phyloP scores from a whole-genome alignment of 768 basidiomycete species.

The Russula brevipes region DNA sequence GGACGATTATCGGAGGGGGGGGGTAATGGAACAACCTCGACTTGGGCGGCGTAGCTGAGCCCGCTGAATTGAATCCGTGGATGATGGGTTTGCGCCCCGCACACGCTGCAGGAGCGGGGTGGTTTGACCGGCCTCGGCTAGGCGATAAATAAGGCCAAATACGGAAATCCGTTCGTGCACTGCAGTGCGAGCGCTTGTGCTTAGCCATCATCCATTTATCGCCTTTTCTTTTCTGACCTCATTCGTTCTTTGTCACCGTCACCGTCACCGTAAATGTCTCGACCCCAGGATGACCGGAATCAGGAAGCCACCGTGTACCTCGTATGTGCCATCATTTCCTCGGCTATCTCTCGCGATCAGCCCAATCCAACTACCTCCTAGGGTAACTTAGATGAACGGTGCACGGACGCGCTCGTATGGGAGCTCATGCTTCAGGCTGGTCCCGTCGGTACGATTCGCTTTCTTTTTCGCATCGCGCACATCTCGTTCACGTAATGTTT shows the following conservation, averaged over 20 bases:
- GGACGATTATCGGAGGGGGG: no score
- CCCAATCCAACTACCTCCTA: slow-evolving; percentile 30
- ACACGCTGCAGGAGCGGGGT: no score
- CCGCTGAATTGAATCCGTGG: no score
- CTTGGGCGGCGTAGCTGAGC: no score
- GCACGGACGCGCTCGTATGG: slow-evolving; percentile 92
- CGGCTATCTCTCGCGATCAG: no score
- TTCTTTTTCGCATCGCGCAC: background rate
- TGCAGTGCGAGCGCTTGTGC: no score
- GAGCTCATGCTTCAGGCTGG: slow-evolving; percentile 99
- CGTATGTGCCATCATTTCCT: slow-evolving; percentile 31
- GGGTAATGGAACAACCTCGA: no score
- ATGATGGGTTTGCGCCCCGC: no score
- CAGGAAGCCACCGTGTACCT: slow-evolving; percentile 61
- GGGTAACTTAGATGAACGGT: slow-evolving; percentile 97
- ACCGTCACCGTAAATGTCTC: slow-evolving; percentile 31
- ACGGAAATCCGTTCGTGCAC: background rate
- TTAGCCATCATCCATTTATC: no score
- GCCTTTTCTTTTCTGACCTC: background rate
- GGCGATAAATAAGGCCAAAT: slow-evolving; percentile 4
- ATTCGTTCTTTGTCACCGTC: no score
- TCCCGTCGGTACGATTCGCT: slow-evolving; percentile 73
- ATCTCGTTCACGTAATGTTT: background rate
- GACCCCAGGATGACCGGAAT: slow-evolving; percentile 52
- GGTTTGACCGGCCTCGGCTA: no score